Base-by-base conservation (phyloP, 179 eudicot genomes). In the Camellia oleifera region DNA sequence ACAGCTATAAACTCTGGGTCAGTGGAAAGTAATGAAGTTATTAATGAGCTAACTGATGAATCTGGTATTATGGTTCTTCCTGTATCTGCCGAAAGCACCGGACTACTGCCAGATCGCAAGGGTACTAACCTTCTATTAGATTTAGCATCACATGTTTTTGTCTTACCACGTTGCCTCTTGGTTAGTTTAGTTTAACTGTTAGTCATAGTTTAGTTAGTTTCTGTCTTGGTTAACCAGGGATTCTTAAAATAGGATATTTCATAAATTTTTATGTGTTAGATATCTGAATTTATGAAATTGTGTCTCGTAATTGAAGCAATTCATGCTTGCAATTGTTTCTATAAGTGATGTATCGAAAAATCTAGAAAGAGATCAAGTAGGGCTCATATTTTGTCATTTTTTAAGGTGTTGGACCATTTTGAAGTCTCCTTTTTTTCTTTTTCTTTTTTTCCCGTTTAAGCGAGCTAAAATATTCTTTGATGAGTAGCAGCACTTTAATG, bases 61-160 rank as follows among this genome's bases (percentile, higher is more conserved):
- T 92, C 95, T 67, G 99, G 98, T 64, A 88, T 92, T 80, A 57
- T 85, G 44, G 90, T 95, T 80, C 97, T 95, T 83, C 98, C 99
- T 48, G 92, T 95, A 85, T 95, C 99, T 71, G 99, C 99, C 82
- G 92, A 95, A 83, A 90, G 90, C 73, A 90, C 98, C 12, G 92
- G 92, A 61, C 79, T 95, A 76, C 85, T 95, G 76, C 97, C 97
- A 66, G 84, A 81, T 74, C 88, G 89, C 72, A 89, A 79, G 81
- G 97, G 97, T 95, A 83, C 72, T 42, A 20, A 40, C 61, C 60
- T 50, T 71, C 40, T 65, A 13, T 65, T n/a, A 5, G n/a, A 63
- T 42, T 72, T 64, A 23, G 48, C 66, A 32, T 32, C 40, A 2
- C 62, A 14, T 61, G 44, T 23, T 61, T 74, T 15, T 50, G 40